Conservation (phyloP, 2,329 filamentous ascomycete species). For the Fusarium sp. region DNA sequence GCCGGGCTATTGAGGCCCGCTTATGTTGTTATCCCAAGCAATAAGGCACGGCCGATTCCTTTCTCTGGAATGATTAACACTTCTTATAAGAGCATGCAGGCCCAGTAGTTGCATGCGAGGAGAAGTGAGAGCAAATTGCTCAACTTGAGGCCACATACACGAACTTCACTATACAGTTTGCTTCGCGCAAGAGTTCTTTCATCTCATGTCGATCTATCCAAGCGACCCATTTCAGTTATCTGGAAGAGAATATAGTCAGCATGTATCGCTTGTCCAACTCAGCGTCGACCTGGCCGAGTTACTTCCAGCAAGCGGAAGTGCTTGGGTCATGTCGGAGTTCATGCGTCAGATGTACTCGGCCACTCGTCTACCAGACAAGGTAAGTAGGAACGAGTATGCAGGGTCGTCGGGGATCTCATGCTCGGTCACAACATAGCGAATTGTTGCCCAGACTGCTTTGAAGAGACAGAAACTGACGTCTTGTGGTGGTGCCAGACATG, state of each 20-base stretch:
- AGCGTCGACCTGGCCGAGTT: slow-evolving; percentile 40
- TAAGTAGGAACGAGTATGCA: slow-evolving; percentile 31
- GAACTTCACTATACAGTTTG: slow-evolving; percentile 1
- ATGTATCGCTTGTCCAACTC: slow-evolving; percentile 29
- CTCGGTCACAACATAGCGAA: not conserved
- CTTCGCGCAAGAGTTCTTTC: slow-evolving; percentile 15
- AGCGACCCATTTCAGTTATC: slow-evolving; percentile 9
- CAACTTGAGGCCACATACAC: slow-evolving; percentile 1
- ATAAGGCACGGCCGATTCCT: not conserved
- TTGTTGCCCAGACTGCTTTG: slow-evolving; percentile 5
- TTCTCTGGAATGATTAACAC: not conserved
- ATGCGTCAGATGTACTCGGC: slow-evolving; percentile 35
- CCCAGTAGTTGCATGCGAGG: not conserved
- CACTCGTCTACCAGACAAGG: slow-evolving; percentile 25
- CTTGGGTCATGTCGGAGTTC: slow-evolving; percentile 42
- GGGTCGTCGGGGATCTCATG: not conserved
- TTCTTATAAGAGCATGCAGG: slow-evolving; percentile 24
- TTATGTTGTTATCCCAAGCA: not conserved
- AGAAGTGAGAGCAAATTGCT: slow-evolving; percentile 3
- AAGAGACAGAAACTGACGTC: slow-evolving; percentile 35
- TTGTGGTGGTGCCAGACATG: slow-evolving; percentile 33
- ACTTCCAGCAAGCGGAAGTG: slow-evolving; percentile 40
- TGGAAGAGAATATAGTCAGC: slow-evolving; percentile 14
- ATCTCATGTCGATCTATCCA: slow-evolving; percentile 40
- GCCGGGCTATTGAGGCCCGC: slow-evolving; percentile 29